Percentiles rank a stretch among this genome's conserved stretches.
phyloP scores from a whole-genome alignment of 768 basidiomycete genomes.

The Lactarius psammicola region DNA sequence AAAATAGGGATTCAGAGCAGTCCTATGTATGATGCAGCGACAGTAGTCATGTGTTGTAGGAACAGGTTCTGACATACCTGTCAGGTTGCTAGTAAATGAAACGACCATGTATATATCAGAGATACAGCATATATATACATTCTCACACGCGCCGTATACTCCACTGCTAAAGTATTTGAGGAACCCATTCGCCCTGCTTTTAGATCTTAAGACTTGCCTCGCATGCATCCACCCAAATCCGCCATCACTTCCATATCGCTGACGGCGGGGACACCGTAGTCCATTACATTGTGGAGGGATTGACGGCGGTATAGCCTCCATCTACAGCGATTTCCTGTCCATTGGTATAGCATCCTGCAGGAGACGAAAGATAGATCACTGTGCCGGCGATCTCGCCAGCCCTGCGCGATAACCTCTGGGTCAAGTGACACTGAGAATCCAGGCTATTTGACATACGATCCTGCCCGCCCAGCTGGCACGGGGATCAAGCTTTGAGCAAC shows the following conservation, averaged over 20 bases:
- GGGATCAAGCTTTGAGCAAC: slow-evolving; percentile 60
- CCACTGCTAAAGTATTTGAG: no score
- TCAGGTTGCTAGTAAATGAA: no score
- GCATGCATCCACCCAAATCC: not conserved
- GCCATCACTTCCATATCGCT: not conserved
- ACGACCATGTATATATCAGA: no score
- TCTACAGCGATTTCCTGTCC: slow-evolving; percentile 79
- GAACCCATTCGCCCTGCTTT: no score
- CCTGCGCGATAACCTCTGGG: slow-evolving; percentile 37
- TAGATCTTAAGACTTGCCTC: not conserved
- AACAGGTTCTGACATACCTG: no score
- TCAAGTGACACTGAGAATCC: slow-evolving; percentile 1
- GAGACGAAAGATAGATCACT: slow-evolving; percentile 70
- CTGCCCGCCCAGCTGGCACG: slow-evolving; percentile 60
- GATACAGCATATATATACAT: no score
- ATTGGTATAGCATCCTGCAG: slow-evolving; percentile 69
- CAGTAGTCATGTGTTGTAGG: no score
- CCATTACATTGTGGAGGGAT: slow-evolving; percentile 51
- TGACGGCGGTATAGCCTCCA: slow-evolving; percentile 71
- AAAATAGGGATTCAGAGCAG: no score
- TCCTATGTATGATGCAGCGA: no score
- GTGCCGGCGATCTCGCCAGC: slow-evolving; percentile 76
- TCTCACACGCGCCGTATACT: no score
- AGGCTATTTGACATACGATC: slow-evolving; percentile 52
- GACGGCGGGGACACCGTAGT: not conserved